phyloP scores from a whole-genome alignment of 164 flowering plant species.

The Piper betle region DNA sequence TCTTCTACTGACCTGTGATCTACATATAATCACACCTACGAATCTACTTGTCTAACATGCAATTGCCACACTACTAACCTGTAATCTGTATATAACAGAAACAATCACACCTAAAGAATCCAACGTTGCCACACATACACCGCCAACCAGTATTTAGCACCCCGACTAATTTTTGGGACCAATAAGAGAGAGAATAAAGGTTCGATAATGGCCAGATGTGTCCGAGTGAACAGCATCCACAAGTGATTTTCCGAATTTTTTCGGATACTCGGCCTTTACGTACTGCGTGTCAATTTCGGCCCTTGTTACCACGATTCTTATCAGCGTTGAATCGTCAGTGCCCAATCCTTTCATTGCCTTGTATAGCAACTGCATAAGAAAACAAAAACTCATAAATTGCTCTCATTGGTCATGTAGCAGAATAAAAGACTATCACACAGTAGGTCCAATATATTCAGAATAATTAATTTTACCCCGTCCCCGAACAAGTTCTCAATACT shows the following conservation, averaged over 20 bases:
- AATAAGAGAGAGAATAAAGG: constrained; percentile 58
- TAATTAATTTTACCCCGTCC: no score
- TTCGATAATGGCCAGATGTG: constrained; percentile 57
- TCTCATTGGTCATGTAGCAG: not conserved
- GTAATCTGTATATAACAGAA: no score
- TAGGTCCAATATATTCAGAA: no score
- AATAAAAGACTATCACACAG: not conserved
- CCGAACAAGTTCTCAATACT: no score
- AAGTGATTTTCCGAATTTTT: constrained; percentile 43
- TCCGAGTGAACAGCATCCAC: constrained; percentile 55
- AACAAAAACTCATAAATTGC: not conserved
- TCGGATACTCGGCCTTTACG: constrained; percentile 60
- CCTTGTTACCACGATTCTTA: constrained; percentile 55
- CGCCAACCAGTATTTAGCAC: not conserved
- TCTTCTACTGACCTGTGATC: no score
- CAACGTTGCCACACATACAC: no score
- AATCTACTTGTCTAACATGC: no score
- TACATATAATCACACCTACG: no score
- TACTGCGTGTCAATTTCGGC: constrained; percentile 71
- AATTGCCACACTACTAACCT: no score
- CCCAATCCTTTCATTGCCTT: constrained; percentile 26
- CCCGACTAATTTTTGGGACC: constrained; percentile 30
- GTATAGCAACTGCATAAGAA: not conserved
- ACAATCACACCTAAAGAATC: no score
- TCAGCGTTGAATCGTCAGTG: constrained; percentile 48